Evolutionary conservation across 1,284 basidiomycete genomes (phyloP), one percentile per base, ranked within the genome.

Genomic region (Rhodotorula sp.): DNA sequence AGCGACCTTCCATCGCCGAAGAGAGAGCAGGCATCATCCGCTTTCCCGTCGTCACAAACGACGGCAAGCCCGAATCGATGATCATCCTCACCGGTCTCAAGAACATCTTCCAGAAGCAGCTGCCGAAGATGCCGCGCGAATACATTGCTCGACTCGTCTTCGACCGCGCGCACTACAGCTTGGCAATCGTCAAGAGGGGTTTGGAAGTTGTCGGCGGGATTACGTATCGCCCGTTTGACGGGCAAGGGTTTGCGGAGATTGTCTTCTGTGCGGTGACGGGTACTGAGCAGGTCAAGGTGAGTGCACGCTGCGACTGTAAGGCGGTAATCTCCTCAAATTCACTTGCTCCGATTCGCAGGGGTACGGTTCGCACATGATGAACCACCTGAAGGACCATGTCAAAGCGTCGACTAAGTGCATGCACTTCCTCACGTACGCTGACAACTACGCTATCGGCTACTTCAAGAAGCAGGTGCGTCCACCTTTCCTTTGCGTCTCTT

Each of bases 71-170:
- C 1, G 79, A 79, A 47, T 80, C 80, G 9, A 83, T 90, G 51
- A 88, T 98, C 67, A 88, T 99, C 64, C 85, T 98, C 58, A 94
- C 94, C 1, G 93, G 94, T 19, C 84, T 98, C 70, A 99, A 98
- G 82, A 95, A 93, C 32, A 87, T 99, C 32, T 99, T 99, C 79
- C 95, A 97, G 80, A 92, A 92, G 74, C 96, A 99, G 80, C 82
- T 99, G 10, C 96, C 96, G 13, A 98, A 98, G 82, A 99, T 99
- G 96, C 96, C 96, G 29, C 85, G 94, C 77, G 96, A 99, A 80
- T 99, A 99, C 78, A 99, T 99, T 74, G 92, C 96, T 1, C 87
- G 96, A 48, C 85, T 99, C 22, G 95, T 99, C 0, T 91, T 94
- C 73, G 95, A 99, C 79, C 84, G 86, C 52, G 96, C 94, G 78